phyloP scores from a whole-genome alignment of 306 rosid species.

The Vicia sativa region DNA sequence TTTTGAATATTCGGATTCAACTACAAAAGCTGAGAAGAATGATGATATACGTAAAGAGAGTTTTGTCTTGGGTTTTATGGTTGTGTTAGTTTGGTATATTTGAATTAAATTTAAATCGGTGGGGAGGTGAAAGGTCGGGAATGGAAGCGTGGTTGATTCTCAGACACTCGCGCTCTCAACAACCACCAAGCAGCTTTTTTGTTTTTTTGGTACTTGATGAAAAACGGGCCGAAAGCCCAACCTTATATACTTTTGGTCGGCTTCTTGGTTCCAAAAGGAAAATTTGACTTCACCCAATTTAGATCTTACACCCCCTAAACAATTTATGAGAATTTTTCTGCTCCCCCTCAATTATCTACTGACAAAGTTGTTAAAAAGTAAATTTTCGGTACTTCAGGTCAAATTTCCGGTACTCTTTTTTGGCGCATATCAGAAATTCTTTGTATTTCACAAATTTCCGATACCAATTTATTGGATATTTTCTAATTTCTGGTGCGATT shows the following conservation, averaged over 20 bases:
- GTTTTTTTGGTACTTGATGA: background rate
- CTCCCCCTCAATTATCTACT: too few species aligned
- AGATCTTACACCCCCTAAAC: too few species aligned
- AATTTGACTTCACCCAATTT: too few species aligned
- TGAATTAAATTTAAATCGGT: conserved; percentile 11
- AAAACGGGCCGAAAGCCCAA: background rate
- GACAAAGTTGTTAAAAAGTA: too few species aligned
- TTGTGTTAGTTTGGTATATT: background rate
- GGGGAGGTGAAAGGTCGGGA: background rate
- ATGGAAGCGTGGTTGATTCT: conserved; percentile 39
- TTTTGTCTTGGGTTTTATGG: background rate
- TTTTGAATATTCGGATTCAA: background rate
- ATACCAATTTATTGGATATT: too few species aligned
- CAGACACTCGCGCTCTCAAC: conserved; percentile 34
- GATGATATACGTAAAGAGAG: background rate
- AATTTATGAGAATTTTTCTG: too few species aligned
- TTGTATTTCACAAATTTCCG: too few species aligned
- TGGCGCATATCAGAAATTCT: too few species aligned
- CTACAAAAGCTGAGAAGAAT: background rate
- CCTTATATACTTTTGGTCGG: background rate
- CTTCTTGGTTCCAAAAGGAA: background rate
- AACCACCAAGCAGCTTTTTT: conserved; percentile 7
- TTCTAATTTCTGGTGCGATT: too few species aligned
- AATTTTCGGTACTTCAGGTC: too few species aligned
- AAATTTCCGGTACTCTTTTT: too few species aligned